These are phyloP conservation scores for Millerago galiae DNA, from an alignment of 805 yeast genomes.

Conservation along the genomic window DNA sequence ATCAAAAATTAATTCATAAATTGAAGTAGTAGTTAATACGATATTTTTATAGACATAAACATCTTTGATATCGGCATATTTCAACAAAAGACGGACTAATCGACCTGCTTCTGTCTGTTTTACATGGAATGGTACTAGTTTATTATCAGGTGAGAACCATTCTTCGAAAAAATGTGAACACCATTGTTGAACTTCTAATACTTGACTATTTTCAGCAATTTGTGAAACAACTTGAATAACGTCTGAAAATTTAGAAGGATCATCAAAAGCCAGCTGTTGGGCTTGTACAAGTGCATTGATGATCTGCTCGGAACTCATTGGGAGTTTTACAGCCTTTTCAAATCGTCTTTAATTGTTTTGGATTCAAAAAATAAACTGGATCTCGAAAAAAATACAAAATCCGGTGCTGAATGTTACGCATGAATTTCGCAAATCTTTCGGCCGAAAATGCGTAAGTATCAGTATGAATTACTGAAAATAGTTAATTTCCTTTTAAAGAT, in stretches of 20 bases:
- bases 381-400: neutral
- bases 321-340: neutral
- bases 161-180: conserved; percentile 19
- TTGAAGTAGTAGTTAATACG: conserved; percentile 32
- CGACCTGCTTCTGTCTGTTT: conserved; percentile 15
- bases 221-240: conserved; percentile 14
- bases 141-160: conserved; percentile 13
- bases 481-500: no score
- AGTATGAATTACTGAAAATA: no score
- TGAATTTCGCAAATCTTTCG: no score
- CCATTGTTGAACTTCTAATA: conserved; percentile 20
- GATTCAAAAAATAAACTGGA: neutral
- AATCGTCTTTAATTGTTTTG: neutral
- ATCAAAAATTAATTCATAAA: conserved; percentile 42
- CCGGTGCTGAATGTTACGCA: conserved; percentile 2
- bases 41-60: conserved; percentile 30
- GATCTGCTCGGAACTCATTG: conserved; percentile 9
- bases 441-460: no score
- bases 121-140: conserved; percentile 5
- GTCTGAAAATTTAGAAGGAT: conserved; percentile 13
- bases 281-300: conserved; percentile 15
- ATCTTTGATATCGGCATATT: conserved; percentile 19
- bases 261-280: conserved; percentile 6
- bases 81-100: conserved; percentile 12
- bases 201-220: conserved; percentile 10